Conservation (phyloP, 2,329 filamentous ascomycete genomes). For the Verticillium albo-atrum region DNA sequence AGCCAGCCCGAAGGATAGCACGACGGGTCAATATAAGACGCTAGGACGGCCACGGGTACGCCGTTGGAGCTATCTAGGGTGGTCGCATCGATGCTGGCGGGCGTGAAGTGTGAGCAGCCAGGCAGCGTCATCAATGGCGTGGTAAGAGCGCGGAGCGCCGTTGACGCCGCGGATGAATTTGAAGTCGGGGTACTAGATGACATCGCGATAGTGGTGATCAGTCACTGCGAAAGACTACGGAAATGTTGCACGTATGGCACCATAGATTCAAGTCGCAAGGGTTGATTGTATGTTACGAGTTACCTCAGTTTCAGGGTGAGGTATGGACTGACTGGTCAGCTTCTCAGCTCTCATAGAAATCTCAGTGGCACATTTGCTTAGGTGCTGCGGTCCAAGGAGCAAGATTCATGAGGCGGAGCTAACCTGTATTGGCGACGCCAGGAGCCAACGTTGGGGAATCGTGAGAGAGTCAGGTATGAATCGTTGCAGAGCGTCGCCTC, state of each 20-base stretch:
- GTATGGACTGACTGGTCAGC: neutral
- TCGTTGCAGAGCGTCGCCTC: neutral
- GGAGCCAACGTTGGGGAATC: neutral
- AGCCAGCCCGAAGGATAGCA: conserved; percentile 5
- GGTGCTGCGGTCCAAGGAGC: neutral
- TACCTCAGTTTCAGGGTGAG: neutral
- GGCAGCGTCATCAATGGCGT: conserved; percentile 4
- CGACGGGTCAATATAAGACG: conserved; percentile 1
- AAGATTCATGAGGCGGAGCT: neutral
- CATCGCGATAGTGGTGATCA: neutral
- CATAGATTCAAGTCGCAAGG: neutral
- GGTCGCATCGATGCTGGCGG: neutral
- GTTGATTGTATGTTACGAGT: neutral
- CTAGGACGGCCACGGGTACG: neutral
- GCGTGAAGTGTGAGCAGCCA: conserved; percentile 3
- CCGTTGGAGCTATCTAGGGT: neutral
- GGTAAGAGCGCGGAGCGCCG: conserved; percentile 1
- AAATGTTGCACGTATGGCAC: neutral
- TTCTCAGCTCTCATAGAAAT: neutral
- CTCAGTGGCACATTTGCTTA: neutral
- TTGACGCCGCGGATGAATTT: neutral
- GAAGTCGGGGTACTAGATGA: neutral
- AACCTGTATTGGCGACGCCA: neutral
- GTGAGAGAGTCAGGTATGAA: neutral
- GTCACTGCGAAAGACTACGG: neutral